Evolutionary conservation across 345 rosid species (phyloP).

Genomic region (Trapa incisa): DNA sequence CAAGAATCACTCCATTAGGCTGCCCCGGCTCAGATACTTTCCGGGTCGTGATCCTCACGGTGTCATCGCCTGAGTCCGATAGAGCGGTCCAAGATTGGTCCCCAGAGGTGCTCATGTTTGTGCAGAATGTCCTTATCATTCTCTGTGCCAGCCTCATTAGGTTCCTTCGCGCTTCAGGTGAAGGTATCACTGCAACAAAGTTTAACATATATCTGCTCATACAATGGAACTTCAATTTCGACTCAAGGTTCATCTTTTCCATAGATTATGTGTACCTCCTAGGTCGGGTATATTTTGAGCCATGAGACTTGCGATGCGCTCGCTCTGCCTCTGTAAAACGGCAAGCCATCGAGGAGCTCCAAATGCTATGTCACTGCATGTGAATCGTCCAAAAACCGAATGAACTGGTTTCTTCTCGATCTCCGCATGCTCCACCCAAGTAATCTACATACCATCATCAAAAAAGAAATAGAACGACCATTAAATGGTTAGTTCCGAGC

Average conservation of each 20-base stretch:
- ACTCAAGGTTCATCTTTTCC: no score
- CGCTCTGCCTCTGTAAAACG: conserved; percentile 67
- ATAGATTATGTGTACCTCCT: conserved; percentile 38
- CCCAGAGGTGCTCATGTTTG: conserved; percentile 40
- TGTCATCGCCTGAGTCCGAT: conserved; percentile 41
- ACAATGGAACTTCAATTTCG: not conserved
- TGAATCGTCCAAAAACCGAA: conserved; percentile 36
- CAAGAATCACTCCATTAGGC: conserved; percentile 67
- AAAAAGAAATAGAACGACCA: not conserved
- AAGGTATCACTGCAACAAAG: conserved; percentile 42
- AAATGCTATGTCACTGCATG: conserved; percentile 52
- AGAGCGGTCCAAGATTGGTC: conserved; percentile 86
- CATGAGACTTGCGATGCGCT: conserved; percentile 85
- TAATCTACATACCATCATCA: conserved; percentile 25
- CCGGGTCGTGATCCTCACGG: conserved; percentile 68
- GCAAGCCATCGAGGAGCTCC: conserved; percentile 86
- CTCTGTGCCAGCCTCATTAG: conserved; percentile 71
- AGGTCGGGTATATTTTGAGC: conserved; percentile 72
- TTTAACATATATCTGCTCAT: no score
- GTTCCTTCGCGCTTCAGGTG: conserved; percentile 68
- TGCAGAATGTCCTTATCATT: conserved; percentile 65
- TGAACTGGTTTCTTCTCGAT: conserved; percentile 60
- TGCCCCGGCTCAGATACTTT: conserved; percentile 67
- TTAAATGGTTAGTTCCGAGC: not conserved
- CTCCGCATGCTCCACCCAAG: conserved; percentile 86